These are phyloP conservation scores for Lathyrus oleraceus DNA, from an alignment of 306 rosid genomes.

Conservation along the genomic window DNA sequence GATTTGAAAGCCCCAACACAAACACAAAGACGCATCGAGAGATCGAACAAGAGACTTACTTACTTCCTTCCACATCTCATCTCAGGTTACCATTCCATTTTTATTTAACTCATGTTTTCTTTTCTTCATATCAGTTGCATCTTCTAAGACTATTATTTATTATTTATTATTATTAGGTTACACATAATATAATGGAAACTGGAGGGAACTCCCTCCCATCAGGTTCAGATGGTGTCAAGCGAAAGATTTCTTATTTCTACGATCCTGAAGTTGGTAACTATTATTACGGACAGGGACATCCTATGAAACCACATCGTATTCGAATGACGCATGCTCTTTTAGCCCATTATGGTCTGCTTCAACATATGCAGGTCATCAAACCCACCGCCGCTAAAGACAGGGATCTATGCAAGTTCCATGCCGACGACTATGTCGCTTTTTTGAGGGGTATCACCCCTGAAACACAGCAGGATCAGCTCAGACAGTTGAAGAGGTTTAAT, in stretches of 20 bases:
- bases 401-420: constrained; percentile 58
- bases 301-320: constrained; percentile 55
- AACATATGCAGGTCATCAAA: constrained; percentile 56
- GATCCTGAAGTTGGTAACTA: constrained; percentile 62
- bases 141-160: too few relatives aligned
- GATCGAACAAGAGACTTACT: too few relatives aligned
- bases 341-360: constrained; percentile 57
- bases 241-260: constrained; percentile 54
- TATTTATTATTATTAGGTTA: constrained; percentile 23
- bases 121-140: too few relatives aligned
- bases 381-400: constrained; percentile 49
- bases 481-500: constrained; percentile 53
- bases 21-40: too few relatives aligned
- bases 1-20: too few relatives aligned
- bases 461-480: constrained; percentile 51
- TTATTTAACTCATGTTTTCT: too few relatives aligned
- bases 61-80: too few relatives aligned
- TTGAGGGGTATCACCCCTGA: constrained; percentile 54
- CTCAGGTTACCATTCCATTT: too few relatives aligned
- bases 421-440: constrained; percentile 51
- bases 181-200: constrained; percentile 43
- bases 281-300: constrained; percentile 58
- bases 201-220: constrained; percentile 58
- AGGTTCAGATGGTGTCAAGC: constrained; percentile 51
- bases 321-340: constrained; percentile 56